A percentile compares a stretch with the other conserved stretches of the same genome.
These are phyloP conservation scores for Podospora conica DNA, from an alignment of 495 filamentous ascomycete species.

Conservation along the genomic window DNA sequence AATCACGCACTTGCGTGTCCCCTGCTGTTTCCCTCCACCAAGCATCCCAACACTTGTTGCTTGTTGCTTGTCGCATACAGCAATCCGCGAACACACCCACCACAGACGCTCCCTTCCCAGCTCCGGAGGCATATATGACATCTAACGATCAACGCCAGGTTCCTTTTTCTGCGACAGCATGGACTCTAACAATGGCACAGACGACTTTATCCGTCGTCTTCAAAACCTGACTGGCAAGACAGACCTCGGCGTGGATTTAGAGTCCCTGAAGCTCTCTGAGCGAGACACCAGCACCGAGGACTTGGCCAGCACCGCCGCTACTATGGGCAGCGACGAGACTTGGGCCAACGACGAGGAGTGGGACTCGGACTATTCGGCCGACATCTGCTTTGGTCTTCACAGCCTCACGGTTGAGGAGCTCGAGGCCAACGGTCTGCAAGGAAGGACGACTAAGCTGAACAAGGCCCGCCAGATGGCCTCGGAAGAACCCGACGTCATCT, in stretches of 20 bases:
- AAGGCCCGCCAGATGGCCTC: slow-evolving; percentile 16
- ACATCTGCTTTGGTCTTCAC: slow-evolving; percentile 16
- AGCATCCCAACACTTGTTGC: neutral
- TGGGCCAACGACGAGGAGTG: neutral
- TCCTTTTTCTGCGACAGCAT: neutral
- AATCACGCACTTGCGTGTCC: neutral
- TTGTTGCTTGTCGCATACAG: too few relatives aligned
- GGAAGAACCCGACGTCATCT: slow-evolving; percentile 4
- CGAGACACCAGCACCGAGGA: neutral
- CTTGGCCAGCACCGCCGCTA: neutral
- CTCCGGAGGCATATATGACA: neutral
- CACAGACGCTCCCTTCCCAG: neutral
- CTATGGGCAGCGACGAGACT: neutral
- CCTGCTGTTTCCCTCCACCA: neutral
- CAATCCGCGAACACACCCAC: neutral
- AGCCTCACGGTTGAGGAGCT: slow-evolving; percentile 8
- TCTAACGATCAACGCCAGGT: neutral
- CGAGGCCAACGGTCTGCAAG: neutral
- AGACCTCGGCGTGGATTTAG: slow-evolving; percentile 17
- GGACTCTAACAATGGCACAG: slow-evolving; percentile 10
- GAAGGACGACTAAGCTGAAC: slow-evolving; percentile 16
- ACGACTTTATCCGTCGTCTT: slow-evolving; percentile 11
- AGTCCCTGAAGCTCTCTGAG: neutral
- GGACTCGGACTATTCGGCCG: slow-evolving; percentile 4
- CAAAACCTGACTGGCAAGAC: slow-evolving; percentile 7